phyloP scores from a whole-genome alignment of 1,139 yeast species.

The Candida freyschussii region DNA sequence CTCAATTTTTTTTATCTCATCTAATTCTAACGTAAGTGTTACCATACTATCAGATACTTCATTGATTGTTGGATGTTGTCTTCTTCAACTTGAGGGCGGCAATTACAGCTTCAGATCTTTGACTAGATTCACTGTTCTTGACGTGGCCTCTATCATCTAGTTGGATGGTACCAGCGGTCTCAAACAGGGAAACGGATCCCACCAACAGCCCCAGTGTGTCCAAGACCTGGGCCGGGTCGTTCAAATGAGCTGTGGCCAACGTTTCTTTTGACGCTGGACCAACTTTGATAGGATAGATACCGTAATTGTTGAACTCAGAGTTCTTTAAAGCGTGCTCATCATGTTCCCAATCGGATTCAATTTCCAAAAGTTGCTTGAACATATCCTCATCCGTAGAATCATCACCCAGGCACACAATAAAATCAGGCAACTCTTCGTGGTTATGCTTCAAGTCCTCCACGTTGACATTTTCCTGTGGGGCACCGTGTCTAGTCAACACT shows the following conservation, averaged over 20 bases:
- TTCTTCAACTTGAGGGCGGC: conserved; percentile 20
- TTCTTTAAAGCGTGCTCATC: conserved; percentile 30
- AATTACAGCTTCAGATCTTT: conserved; percentile 21
- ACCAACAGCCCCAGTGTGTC: conserved; percentile 79
- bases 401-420: conserved; percentile 87
- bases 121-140: conserved; percentile 34
- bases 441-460: conserved; percentile 32
- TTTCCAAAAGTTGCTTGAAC: conserved; percentile 69
- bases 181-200: conserved; percentile 70
- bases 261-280: conserved; percentile 94
- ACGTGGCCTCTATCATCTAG: conserved; percentile 72
- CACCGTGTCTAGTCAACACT: conserved; percentile 58
- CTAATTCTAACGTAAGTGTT: not conserved
- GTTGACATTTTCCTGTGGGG: conserved; percentile 29
- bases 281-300: conserved; percentile 84
- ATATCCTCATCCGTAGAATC: conserved; percentile 97
- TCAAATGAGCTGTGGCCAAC: conserved; percentile 80
- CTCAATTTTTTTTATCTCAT: not conserved
- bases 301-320: conserved; percentile 48
- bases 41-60: not conserved
- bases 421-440: conserved; percentile 62
- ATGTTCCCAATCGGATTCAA: conserved; percentile 44
- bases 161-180: conserved; percentile 70
- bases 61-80: conserved; percentile 10
- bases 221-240: conserved; percentile 80